phyloP scores from a whole-genome alignment of 2,329 filamentous ascomycete genomes.

The Xylaria multiplex region DNA sequence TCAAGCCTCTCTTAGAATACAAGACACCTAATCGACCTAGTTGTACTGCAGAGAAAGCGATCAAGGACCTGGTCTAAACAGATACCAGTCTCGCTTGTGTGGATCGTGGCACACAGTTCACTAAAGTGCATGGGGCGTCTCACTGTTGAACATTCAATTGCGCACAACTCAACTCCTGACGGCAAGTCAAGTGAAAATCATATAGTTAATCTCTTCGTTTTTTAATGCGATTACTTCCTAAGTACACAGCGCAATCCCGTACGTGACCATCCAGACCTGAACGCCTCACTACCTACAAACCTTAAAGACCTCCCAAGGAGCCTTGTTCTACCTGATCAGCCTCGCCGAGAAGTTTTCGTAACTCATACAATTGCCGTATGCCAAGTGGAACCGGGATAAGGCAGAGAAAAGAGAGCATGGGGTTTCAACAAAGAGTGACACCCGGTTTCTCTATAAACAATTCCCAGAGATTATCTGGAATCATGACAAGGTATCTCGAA shows the following conservation, averaged over 20 bases:
- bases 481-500: conserved; percentile 23
- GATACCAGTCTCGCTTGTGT: background rate
- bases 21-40: too few relatives aligned
- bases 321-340: conserved; percentile 26
- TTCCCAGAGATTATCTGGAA: conserved; percentile 17
- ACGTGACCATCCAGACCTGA: conserved; percentile 35
- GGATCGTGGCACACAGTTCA: background rate
- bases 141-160: background rate
- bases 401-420: conserved; percentile 17
- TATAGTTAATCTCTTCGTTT: conserved; percentile 15
- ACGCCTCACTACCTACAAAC: conserved; percentile 34
- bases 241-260: conserved; percentile 27
- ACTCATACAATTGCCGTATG: conserved; percentile 44
- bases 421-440: conserved; percentile 9
- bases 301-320: conserved; percentile 24
- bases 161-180: background rate
- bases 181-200: background rate
- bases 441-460: conserved; percentile 12
- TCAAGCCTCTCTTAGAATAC: too few relatives aligned
- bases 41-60: too few relatives aligned
- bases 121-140: background rate
- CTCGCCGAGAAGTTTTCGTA: conserved; percentile 39
- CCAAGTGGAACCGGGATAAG: conserved; percentile 21
- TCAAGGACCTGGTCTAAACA: too few relatives aligned
- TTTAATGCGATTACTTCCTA: conserved; percentile 29